Conservation (phyloP, 1,284 basidiomycete species). For the Trametes sp. region DNA sequence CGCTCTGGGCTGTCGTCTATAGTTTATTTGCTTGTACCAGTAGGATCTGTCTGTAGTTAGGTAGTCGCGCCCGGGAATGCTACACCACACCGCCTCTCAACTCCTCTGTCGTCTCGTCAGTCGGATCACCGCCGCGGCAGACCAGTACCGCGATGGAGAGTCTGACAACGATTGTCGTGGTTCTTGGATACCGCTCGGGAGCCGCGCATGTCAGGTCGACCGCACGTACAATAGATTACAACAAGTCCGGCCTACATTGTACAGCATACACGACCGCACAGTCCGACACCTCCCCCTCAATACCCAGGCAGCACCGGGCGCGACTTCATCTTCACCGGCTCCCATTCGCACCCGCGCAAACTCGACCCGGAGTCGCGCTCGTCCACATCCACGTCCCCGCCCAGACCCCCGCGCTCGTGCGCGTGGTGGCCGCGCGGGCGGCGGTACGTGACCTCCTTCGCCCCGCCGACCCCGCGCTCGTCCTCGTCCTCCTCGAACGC, state of each 20-base stretch:
- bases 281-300: neutral
- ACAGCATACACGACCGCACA: neutral
- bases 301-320: neutral
- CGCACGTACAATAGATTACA: too few relatives aligned
- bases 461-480: neutral
- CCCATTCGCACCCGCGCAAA: constrained; percentile 1
- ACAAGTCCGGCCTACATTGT: neutral
- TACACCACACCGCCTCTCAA: constrained; percentile 2
- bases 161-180: too few relatives aligned
- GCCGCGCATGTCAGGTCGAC: too few relatives aligned
- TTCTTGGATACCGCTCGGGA: too few relatives aligned
- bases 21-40: constrained; percentile 11
- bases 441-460: constrained; percentile 10
- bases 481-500: constrained; percentile 15
- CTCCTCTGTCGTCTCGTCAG: too few relatives aligned
- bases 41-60: constrained; percentile 14
- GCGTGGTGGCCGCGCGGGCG: neutral
- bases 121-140: too few relatives aligned
- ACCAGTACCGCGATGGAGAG: too few relatives aligned
- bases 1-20: constrained; percentile 18
- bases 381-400: too few relatives aligned
- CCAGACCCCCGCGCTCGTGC: too few relatives aligned
- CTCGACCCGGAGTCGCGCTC: constrained; percentile 2
- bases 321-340: constrained; percentile 11
- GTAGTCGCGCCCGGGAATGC: constrained; percentile 1